Base-by-base conservation (phyloP, 148 eudicot species). In the Rhododendron williamsianum region DNA sequence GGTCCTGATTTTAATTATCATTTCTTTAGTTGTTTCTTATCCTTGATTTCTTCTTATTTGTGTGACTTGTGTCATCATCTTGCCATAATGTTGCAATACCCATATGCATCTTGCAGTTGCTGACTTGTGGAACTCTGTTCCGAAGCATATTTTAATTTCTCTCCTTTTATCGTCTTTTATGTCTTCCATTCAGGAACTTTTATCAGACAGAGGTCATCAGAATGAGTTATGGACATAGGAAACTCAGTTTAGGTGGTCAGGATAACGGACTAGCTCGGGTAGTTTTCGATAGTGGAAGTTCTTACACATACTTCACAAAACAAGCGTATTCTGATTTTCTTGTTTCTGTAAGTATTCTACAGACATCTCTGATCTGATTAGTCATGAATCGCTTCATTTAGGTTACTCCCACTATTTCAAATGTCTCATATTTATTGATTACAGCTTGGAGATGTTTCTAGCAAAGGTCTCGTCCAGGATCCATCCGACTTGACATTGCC, bases 271-370 rank as follows among this genome's bases (percentile, higher is more conserved):
- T 41, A 30, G 89, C 87, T 48, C 76, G 86, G 36, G 83, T 91
- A 7, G 87, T 93, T 80, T 90, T 93, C 76, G 95, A 93, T 78
- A 93, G 89, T 87, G 95, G 95, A 79, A 93, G 95, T 83, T 90
- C 95, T 74, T 91, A 91, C 77, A 88, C 95, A 8, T 93, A 93
- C 87, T 90, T 93, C 67, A 82, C 91, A 18, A 87, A 87, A 84
- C 87, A 89, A 84, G 92, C 93, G 16, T 91, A 91, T 85, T 74
- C 85, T 80, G 91, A 90, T 86, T 87, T 92, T 56, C 73, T 91
- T 83, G 72, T 77, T 51, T 83, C 83, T 38, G 94, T 92, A 83
- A 87, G 93, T 90, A 56, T 77, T 83, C 43, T 54, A 33, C 36
- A 12, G 84, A 52, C n/a, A 78, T 81, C 27, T 81, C 27, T 36